These are phyloP conservation scores for Yamadazyma siamensis DNA, from an alignment of 1,139 yeast genomes.

Conservation along the genomic window DNA sequence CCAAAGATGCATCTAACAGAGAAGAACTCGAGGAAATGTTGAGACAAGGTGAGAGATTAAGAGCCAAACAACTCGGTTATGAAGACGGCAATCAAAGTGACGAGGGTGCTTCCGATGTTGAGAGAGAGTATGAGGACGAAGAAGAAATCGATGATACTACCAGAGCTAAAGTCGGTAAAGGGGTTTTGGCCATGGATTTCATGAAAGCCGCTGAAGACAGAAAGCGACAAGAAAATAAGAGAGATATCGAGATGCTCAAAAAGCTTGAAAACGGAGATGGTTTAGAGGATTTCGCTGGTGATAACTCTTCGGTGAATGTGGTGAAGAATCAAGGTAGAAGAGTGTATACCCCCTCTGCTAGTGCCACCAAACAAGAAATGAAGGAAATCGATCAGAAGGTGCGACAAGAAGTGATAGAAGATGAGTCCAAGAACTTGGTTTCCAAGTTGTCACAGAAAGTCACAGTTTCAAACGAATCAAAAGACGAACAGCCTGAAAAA, in stretches of 20 bases:
- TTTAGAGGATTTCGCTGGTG: constrained; percentile 30
- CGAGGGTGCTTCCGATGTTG: constrained; percentile 50
- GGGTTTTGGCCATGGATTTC: constrained; percentile 90
- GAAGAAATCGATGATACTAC: constrained; percentile 27
- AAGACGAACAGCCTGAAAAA: constrained; percentile 4
- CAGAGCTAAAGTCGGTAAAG: constrained; percentile 63
- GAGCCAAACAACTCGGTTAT: constrained; percentile 70
- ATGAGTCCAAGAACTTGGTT: constrained; percentile 46
- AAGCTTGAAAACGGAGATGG: constrained; percentile 42
- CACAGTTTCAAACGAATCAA: constrained; percentile 3
- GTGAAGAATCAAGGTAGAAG: constrained; percentile 75
- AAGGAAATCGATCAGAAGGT: constrained; percentile 39
- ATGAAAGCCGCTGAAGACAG: constrained; percentile 84
- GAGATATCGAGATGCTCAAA: constrained; percentile 50
- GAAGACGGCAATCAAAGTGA: constrained; percentile 53
- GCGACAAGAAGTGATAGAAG: constrained; percentile 51
- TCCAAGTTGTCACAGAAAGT: constrained; percentile 34
- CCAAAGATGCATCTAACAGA: constrained; percentile 80
- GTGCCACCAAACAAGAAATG: constrained; percentile 40
- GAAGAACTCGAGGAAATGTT: constrained; percentile 93
- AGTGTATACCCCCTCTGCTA: constrained; percentile 71
- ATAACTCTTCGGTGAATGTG: constrained; percentile 40
- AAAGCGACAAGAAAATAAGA: constrained; percentile 52
- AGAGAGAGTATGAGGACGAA: constrained; percentile 39
- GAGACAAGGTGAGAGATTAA: constrained; percentile 76